These are phyloP conservation scores for Wickerhamomyces rabaulensis DNA, from an alignment of 805 yeast genomes.

Conservation along the genomic window DNA sequence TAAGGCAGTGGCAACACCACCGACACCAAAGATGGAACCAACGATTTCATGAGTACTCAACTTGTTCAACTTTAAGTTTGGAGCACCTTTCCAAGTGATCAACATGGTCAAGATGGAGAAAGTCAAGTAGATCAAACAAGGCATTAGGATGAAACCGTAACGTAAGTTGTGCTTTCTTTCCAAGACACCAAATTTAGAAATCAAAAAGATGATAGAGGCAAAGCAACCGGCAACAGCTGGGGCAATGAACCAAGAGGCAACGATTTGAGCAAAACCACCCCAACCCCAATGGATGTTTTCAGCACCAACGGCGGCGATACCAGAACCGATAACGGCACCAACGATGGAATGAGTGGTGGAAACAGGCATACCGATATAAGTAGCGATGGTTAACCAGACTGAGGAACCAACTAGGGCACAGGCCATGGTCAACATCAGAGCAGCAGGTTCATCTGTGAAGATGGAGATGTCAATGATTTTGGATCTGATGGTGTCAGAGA, in stretches of 20 bases:
- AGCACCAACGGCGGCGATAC: slow-evolving; percentile 68
- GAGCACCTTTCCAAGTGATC: slow-evolving; percentile 79
- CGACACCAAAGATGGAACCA: slow-evolving; percentile 63
- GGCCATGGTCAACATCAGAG: slow-evolving; percentile 69
- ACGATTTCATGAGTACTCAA: slow-evolving; percentile 47
- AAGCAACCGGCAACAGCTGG: slow-evolving; percentile 64
- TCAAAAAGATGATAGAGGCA: slow-evolving; percentile 52
- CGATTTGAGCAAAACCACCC: slow-evolving; percentile 65
- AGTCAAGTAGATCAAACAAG: slow-evolving; percentile 54
- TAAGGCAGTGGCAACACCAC: slow-evolving; percentile 46
- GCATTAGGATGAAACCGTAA: slow-evolving; percentile 54
- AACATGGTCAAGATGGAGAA: slow-evolving; percentile 66
- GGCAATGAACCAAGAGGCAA: slow-evolving; percentile 79
- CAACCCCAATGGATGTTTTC: slow-evolving; percentile 67
- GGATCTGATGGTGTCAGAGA: slow-evolving; percentile 65
- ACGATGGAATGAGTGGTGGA: slow-evolving; percentile 78
- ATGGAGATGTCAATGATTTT: slow-evolving; percentile 50
- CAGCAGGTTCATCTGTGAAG: slow-evolving; percentile 55
- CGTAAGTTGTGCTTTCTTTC: slow-evolving; percentile 51
- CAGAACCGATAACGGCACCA: slow-evolving; percentile 71
- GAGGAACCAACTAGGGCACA: slow-evolving; percentile 75
- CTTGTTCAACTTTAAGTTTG: slow-evolving; percentile 51
- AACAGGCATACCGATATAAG: slow-evolving; percentile 67
- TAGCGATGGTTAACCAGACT: slow-evolving; percentile 63
- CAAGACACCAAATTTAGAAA: slow-evolving; percentile 55